Base-by-base conservation (phyloP, 108 stramenopile genomes). In the Nannochloropsis oceanica region DNA sequence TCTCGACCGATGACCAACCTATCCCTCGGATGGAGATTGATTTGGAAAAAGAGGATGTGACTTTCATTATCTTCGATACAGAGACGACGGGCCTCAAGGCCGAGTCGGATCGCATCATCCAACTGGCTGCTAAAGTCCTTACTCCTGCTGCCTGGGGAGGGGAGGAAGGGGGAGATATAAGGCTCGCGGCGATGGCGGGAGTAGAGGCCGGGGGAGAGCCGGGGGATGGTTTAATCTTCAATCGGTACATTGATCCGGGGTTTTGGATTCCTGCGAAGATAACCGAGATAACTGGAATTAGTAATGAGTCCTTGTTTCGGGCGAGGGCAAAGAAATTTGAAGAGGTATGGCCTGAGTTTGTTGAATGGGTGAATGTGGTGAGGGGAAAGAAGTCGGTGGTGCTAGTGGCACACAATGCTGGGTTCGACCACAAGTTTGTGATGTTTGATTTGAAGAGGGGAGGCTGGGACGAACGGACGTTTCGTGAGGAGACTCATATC, bases 51-150 rank as follows among this genome's bases (percentile, higher is more conserved):
- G 87, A 50, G 80, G 34, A 42, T 0, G 83, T 84, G 42, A 87
- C 80, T 20, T 80, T 87, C 0, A 80, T 87, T 12, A n/a, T 87
- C 79, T 44, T 87, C 42, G 87, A 87, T 27, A 26, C 84, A 73
- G 87, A 87, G 84, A 87, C 87, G 43, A 87, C 87, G 20, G 87
- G 87, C 42, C 26, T 87, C 12, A 27, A 2, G 44, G 8, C 27
- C 11, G 84, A 84, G 87, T 14, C 22, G 0, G 84, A 87, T 43
- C 44, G 87, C 26, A 43, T 87, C 26, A 84, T 87, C 8, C 87
- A 87, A 84, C 26, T 87, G 26, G 87, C 87, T 0, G 87, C 79
- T 12, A 87, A 87, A 83, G 87, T 87, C 43, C 25, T 26, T 26
- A 26, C 8, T 8, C 25, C 27, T 27, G 22, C 8, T 43, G 20